phyloP scores from a whole-genome alignment of 176 grass and related monocot genomes.

The Calamus simplicifolius region DNA sequence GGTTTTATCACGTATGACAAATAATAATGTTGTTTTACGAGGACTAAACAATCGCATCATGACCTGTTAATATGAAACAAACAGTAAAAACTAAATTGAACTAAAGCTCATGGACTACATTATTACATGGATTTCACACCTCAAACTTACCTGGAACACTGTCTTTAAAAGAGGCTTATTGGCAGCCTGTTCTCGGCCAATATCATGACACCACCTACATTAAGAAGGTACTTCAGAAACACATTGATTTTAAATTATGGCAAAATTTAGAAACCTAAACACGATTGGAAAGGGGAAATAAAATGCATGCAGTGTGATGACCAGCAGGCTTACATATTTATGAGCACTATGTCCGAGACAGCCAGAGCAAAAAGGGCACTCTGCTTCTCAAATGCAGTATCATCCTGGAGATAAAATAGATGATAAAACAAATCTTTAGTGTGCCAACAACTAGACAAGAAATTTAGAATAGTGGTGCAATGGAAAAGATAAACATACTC shows the following conservation, averaged over 20 bases:
- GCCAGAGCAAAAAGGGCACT: background rate
- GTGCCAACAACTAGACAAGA: too few relatives aligned
- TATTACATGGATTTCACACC: too few relatives aligned
- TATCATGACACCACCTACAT: conserved; percentile 97
- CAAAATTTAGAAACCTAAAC: too few relatives aligned
- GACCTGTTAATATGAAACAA: conserved; percentile 42
- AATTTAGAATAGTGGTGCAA: too few relatives aligned
- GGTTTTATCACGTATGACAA: conserved; percentile 98
- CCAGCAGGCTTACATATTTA: background rate
- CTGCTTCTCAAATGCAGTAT: conserved; percentile 1
- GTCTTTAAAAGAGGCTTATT: conserved; percentile 99
- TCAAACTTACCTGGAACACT: conserved; percentile 75
- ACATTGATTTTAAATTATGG: too few relatives aligned
- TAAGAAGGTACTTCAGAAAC: background rate
- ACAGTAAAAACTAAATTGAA: conserved; percentile 13
- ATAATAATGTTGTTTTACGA: conserved; percentile 87
- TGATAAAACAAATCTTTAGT: too few relatives aligned
- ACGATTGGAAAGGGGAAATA: too few relatives aligned
- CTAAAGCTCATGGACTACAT: background rate
- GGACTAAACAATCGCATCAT: conserved; percentile 99
- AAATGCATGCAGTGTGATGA: too few relatives aligned
- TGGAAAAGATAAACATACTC: too few relatives aligned
- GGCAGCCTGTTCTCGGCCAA: conserved; percentile 99
- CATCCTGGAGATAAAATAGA: background rate
- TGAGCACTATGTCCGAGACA: background rate